phyloP scores from a whole-genome alignment of 148 eudicot genomes.

The Rhododendron ovatum region DNA sequence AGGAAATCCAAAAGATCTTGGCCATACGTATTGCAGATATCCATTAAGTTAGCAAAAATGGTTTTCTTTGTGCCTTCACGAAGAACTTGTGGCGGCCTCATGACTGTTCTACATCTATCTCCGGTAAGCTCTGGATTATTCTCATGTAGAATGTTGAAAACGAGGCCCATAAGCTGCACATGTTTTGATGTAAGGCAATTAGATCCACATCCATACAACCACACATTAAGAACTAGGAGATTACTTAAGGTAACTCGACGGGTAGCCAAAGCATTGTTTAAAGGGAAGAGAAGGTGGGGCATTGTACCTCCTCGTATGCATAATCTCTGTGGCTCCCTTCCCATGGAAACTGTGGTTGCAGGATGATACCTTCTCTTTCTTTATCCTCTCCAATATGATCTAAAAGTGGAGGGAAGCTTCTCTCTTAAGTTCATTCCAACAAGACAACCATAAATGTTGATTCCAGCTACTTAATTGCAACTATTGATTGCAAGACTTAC shows the following conservation, averaged over 20 bases:
- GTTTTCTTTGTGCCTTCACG: conserved; percentile 92
- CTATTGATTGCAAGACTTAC: conserved; percentile 19
- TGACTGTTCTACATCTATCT: conserved; percentile 86
- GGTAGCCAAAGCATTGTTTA: not conserved
- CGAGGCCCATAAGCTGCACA: conserved; percentile 68
- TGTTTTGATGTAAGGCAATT: too few species aligned
- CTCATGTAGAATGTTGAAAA: conserved; percentile 85
- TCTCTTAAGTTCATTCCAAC: not conserved
- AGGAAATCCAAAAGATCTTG: too few species aligned
- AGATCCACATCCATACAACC: not conserved
- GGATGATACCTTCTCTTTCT: conserved; percentile 49
- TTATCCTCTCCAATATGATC: conserved; percentile 56
- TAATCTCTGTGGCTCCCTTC: conserved; percentile 73
- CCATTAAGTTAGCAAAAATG: too few species aligned
- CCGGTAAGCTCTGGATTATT: conserved; percentile 98
- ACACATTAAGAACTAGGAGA: not conserved
- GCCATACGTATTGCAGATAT: too few species aligned
- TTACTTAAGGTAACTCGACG: not conserved
- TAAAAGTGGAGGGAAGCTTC: conserved; percentile 8
- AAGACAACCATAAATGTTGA: not conserved
- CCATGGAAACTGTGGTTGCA: conserved; percentile 59
- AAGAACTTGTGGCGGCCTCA: conserved; percentile 98
- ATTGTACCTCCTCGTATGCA: conserved; percentile 58
- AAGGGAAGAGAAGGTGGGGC: not conserved
- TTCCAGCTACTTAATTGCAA: not conserved